Evolutionary conservation across 2,329 filamentous ascomycete genomes (phyloP).

Genomic region (Hypoxylon sp.): DNA sequence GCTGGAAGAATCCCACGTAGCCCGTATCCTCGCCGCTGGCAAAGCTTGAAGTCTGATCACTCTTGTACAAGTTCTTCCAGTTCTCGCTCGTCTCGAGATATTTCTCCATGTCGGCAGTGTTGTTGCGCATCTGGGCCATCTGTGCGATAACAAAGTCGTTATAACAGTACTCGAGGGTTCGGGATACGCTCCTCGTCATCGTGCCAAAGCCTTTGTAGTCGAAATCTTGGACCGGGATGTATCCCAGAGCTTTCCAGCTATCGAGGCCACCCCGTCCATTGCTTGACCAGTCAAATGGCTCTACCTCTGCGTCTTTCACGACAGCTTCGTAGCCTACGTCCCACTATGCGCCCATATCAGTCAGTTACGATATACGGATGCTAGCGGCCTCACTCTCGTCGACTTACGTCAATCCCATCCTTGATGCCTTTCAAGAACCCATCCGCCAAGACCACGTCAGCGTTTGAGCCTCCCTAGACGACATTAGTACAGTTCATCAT

Average conservation of each 20-base stretch:
- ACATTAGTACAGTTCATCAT: conserved; percentile 9
- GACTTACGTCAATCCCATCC: conserved; percentile 59
- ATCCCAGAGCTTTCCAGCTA: conserved; percentile 75
- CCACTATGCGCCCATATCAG: conserved; percentile 61
- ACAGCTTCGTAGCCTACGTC: conserved; percentile 73
- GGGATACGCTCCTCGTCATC: conserved; percentile 73
- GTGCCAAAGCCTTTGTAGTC: conserved; percentile 73
- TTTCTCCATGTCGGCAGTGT: conserved; percentile 62
- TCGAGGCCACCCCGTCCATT: conserved; percentile 74
- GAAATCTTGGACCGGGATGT: conserved; percentile 74
- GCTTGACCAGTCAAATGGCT: conserved; percentile 74
- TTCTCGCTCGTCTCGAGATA: conserved; percentile 68
- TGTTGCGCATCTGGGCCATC: conserved; percentile 65
- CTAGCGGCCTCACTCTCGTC: neutral
- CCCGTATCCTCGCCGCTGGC: conserved; percentile 66
- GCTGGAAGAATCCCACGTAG: conserved; percentile 75
- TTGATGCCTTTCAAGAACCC: conserved; percentile 71
- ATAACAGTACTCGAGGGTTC: conserved; percentile 81
- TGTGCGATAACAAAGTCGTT: conserved; percentile 75
- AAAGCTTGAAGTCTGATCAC: conserved; percentile 62
- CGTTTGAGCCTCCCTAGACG: conserved; percentile 73
- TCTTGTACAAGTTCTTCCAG: conserved; percentile 73
- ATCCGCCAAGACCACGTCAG: conserved; percentile 73
- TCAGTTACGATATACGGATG: conserved; percentile 22
- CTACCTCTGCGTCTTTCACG: conserved; percentile 74